Conservation (phyloP, 306 rosid species). For the Acmispon strigosus region DNA sequence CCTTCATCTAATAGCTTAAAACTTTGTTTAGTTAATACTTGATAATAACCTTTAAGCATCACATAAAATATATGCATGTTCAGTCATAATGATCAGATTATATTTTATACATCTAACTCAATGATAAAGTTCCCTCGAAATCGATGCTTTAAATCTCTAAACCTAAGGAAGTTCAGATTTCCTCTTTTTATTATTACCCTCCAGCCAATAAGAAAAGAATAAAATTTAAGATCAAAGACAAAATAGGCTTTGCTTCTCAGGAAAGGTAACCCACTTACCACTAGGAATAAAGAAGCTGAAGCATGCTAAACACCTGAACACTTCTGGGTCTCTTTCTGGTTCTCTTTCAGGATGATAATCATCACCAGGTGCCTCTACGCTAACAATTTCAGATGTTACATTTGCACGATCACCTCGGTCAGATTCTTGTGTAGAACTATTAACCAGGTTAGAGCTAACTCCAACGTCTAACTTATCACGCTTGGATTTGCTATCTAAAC, state of each 20-base stretch:
- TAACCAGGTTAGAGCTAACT: not conserved
- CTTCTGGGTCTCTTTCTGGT: slow-evolving; percentile 29
- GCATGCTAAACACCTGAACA: slow-evolving; percentile 42
- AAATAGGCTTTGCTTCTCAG: not conserved
- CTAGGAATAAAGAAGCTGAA: slow-evolving; percentile 39
- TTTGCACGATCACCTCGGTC: slow-evolving; percentile 11
- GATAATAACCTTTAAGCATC: slow-evolving; percentile 4
- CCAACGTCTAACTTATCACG: slow-evolving; percentile 10
- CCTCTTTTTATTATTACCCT: not conserved
- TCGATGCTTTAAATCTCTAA: slow-evolving; percentile 11
- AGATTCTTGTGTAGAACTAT: not conserved
- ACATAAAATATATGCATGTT: not conserved
- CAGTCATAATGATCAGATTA: not conserved
- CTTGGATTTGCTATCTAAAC: not conserved
- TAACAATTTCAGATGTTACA: slow-evolving; percentile 1
- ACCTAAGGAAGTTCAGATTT: not conserved
- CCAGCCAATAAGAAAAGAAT: not conserved
- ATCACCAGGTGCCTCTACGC: slow-evolving; percentile 11
- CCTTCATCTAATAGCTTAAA: not conserved
- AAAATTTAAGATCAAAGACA: slow-evolving; percentile 9
- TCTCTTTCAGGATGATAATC: slow-evolving; percentile 13
- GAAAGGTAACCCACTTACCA: slow-evolving; percentile 16
- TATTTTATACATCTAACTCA: not conserved
- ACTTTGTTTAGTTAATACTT: not conserved
- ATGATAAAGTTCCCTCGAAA: not conserved